Evolutionary conservation across 495 filamentous ascomycete genomes (phyloP), one percentile per base, ranked within the genome.

Genomic region (Penicillium longicatenatum): DNA sequence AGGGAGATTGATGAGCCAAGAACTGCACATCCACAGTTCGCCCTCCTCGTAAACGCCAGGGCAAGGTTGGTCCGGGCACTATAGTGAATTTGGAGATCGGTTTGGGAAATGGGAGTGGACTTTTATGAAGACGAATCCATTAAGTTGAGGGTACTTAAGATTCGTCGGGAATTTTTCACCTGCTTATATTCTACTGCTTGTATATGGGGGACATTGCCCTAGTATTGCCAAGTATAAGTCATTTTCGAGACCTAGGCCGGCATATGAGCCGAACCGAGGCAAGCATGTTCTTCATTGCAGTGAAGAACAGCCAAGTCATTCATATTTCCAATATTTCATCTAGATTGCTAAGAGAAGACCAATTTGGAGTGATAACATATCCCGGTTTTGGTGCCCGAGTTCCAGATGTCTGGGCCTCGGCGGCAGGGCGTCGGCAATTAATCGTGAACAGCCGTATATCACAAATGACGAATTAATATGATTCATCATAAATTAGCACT

Each of bases 101-200:
- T 74, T 26, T 74, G 69, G 69, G 67, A 65, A 0, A 71, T 71
- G 69, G 69, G 71, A 2, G 57, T 67, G 7, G 69, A 71, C 17
- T 74, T 69, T 43, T 61, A 71, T 0, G 65, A 48, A 16, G 71
- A 63, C 2, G 70, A 73, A 50, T 55, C 59, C 3, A 57, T 73
- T 14, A 65, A 64, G 20, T 41, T 72, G 20, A 59, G 63, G 49
- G 55, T 73, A 66, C 12, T 44, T 55, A 26, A 4, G 4, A 26
- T 26, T 26, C 26, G 4, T 26, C 26, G 26, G n/a, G n/a, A n/a
- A n/a, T n/a, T n/a, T n/a, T n/a, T 26, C 3, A 0, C 1, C 3
- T 26, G 26, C 26, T 26, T 4, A 26, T 26, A 26, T 26, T 4
- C 3, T n/a, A n/a, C n/a, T n/a, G n/a, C n/a, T n/a, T n/a, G n/a